These are phyloP conservation scores for Medicago lupulina DNA, from an alignment of 306 rosid genomes.

Conservation along the genomic window DNA sequence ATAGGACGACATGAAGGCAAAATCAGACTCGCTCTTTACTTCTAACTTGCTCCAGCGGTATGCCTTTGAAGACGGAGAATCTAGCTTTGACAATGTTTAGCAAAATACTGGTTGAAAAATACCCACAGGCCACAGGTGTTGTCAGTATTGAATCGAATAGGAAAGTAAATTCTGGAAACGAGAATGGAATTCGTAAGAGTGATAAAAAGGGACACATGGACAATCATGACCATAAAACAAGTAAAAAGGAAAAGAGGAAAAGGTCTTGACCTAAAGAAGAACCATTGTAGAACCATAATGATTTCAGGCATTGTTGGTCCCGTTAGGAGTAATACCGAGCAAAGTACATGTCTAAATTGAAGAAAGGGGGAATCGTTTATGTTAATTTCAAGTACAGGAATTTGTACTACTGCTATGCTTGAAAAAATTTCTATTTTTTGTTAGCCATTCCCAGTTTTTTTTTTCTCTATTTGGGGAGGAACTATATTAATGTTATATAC, in stretches of 20 bases:
- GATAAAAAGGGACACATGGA: constrained; percentile 58
- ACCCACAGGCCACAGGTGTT: constrained; percentile 56
- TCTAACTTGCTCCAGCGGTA: constrained; percentile 61
- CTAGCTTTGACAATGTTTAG: constrained; percentile 55
- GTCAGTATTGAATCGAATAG: constrained; percentile 64
- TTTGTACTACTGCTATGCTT: no score
- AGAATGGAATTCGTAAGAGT: constrained; percentile 50
- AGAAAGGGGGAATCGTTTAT: no score
- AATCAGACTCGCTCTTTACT: constrained; percentile 50
- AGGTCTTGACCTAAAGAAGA: constrained; percentile 40
- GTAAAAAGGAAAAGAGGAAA: constrained; percentile 51
- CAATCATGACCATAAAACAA: constrained; percentile 49
- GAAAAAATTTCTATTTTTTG: no score
- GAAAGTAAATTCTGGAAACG: constrained; percentile 46
- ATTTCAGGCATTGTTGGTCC: not conserved
- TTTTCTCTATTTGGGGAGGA: no score
- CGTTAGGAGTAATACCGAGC: not conserved
- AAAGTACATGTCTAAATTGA: constrained; percentile 13
- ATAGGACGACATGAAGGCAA: constrained; percentile 63
- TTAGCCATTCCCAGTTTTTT: no score
- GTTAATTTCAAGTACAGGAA: no score
- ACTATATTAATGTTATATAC: no score
- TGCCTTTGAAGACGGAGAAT: constrained; percentile 63
- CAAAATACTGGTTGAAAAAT: constrained; percentile 58
- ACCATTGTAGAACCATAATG: not conserved